Conservation (phyloP, 2,329 filamentous ascomycete species). For the Colletotrichum ledebouriae region DNA sequence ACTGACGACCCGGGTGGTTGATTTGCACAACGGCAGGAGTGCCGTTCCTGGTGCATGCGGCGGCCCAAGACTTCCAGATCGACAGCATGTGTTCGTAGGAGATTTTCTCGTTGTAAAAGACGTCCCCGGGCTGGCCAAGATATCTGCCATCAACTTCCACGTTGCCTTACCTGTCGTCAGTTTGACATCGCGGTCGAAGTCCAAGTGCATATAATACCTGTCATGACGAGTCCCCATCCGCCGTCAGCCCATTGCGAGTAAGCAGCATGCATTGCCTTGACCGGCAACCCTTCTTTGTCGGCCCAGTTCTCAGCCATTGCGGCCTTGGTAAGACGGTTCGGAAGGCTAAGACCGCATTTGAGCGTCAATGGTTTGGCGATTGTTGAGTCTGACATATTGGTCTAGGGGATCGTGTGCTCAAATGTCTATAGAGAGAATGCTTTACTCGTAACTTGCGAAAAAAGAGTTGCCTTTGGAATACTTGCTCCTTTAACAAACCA, state of each 20-base stretch:
- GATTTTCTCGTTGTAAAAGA: conserved; percentile 50
- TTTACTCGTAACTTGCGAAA: not conserved
- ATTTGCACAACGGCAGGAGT: conserved; percentile 60
- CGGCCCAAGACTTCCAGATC: conserved; percentile 56
- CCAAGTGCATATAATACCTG: conserved; percentile 48
- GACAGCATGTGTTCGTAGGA: conserved; percentile 48
- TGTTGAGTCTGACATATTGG: conserved; percentile 19
- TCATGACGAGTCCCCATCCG: conserved; percentile 67
- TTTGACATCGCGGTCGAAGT: not conserved
- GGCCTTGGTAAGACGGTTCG: conserved; percentile 67
- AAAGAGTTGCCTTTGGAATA: no score
- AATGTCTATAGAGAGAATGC: fast-evolving
- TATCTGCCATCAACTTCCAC: conserved; percentile 58
- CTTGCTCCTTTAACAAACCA: no score
- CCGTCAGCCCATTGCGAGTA: conserved; percentile 68
- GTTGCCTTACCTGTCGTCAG: conserved; percentile 52
- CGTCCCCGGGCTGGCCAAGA: conserved; percentile 53
- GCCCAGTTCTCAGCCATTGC: conserved; percentile 63
- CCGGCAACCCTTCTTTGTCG: conserved; percentile 58
- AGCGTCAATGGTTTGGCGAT: conserved; percentile 58
- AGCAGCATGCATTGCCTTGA: conserved; percentile 55
- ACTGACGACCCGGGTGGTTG: conserved; percentile 63
- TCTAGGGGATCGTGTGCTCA: not conserved
- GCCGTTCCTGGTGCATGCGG: conserved; percentile 48
- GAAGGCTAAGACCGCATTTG: conserved; percentile 67